These are phyloP conservation scores for Fusarium staphyleae DNA, from an alignment of 2,329 filamentous ascomycete species.

Conservation along the genomic window DNA sequence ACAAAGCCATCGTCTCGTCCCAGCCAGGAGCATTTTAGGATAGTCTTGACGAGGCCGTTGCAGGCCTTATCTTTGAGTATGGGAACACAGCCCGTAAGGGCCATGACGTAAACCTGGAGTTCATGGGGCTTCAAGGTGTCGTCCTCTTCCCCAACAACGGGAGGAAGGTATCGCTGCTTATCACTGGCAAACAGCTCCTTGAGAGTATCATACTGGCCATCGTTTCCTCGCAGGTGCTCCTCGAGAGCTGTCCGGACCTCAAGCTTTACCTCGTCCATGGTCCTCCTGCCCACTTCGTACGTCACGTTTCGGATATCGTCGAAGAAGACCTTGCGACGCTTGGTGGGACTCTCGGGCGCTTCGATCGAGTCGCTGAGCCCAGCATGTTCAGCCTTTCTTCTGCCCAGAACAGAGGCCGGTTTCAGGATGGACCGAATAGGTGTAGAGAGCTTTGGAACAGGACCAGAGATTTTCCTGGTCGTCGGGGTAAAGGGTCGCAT, in stretches of 20 bases:
- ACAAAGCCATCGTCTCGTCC: constrained; percentile 71
- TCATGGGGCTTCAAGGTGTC: constrained; percentile 61
- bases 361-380: constrained; percentile 51
- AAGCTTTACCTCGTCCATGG: constrained; percentile 62
- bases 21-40: constrained; percentile 70
- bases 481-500: constrained; percentile 46
- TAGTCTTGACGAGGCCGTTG: constrained; percentile 63
- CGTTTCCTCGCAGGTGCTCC: constrained; percentile 62
- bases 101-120: constrained; percentile 66
- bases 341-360: constrained; percentile 54
- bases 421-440: constrained; percentile 64
- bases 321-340: constrained; percentile 65
- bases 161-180: constrained; percentile 50
- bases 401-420: constrained; percentile 53
- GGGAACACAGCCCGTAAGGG: constrained; percentile 68
- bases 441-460: constrained; percentile 46
- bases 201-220: constrained; percentile 67
- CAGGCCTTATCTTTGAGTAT: constrained; percentile 65
- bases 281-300: constrained; percentile 60
- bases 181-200: constrained; percentile 65
- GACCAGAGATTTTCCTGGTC: constrained; percentile 45
- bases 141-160: constrained; percentile 54
- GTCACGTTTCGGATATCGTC: constrained; percentile 65
- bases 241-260: constrained; percentile 64
- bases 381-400: constrained; percentile 54